Conservation (phyloP, 2,329 filamentous ascomycete genomes). For the Fusarium annulatum region DNA sequence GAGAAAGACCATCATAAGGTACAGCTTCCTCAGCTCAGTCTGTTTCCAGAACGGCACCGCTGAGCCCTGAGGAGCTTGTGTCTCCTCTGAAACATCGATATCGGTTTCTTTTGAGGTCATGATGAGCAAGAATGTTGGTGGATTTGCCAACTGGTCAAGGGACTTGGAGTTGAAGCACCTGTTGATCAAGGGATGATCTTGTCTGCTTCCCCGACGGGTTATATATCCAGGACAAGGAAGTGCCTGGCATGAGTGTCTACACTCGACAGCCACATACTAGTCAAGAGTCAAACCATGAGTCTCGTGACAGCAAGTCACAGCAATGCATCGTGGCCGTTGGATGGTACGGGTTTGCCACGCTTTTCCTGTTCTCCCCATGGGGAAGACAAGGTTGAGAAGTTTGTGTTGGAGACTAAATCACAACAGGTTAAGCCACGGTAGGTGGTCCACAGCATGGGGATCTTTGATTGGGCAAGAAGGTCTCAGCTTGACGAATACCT, state of each 20-base stretch:
- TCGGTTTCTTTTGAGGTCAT: conserved; percentile 23
- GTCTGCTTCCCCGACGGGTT: neutral
- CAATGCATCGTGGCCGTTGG: neutral
- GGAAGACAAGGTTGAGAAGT: conserved; percentile 19
- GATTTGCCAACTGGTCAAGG: neutral
- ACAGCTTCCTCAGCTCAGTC: conserved; percentile 37
- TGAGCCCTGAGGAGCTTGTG: conserved; percentile 25
- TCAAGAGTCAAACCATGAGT: neutral
- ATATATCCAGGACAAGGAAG: neutral
- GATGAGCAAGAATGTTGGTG: neutral
- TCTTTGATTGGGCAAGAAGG: conserved; percentile 1
- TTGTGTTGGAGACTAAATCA: neutral
- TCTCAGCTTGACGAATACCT: neutral
- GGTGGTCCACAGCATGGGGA: neutral
- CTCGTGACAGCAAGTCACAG: neutral
- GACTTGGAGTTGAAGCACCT: neutral
- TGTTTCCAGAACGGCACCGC: conserved; percentile 39
- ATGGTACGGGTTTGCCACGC: neutral
- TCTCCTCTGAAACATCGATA: conserved; percentile 10
- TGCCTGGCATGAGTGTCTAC: neutral
- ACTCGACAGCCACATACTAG: neutral
- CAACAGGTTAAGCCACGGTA: neutral
- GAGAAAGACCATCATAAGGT: conserved; percentile 40
- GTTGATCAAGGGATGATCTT: neutral
- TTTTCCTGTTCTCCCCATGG: conserved; percentile 26